phyloP scores from a whole-genome alignment of 164 flowering plant genomes.

The Macadamia tetraphylla region DNA sequence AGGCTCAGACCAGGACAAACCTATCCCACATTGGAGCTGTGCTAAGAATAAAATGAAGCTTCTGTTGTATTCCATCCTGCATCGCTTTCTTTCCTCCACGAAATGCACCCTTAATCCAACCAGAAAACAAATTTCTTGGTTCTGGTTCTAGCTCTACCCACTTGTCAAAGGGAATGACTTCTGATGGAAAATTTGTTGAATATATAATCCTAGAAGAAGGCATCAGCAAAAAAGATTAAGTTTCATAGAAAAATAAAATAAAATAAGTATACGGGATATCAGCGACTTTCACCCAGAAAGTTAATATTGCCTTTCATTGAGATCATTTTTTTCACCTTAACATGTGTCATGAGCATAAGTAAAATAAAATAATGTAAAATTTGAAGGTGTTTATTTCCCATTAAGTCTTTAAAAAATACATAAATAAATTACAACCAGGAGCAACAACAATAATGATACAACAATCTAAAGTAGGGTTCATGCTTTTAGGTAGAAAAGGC shows the following conservation, averaged over 20 bases:
- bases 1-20: conserved; percentile 31
- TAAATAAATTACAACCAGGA: no score
- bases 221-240: background rate
- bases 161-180: conserved; percentile 72
- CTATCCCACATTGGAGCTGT: conserved; percentile 97
- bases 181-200: conserved; percentile 50
- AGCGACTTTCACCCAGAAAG: background rate
- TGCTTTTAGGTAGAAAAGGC: no score
- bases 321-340: no score
- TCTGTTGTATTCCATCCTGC: conserved; percentile 56
- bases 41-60: conserved; percentile 56
- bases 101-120: conserved; percentile 82
- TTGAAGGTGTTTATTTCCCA: no score
- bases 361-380: no score
- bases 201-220: conserved; percentile 40
- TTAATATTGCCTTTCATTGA: background rate
- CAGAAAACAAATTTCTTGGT: conserved; percentile 45
- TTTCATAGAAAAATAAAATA: background rate
- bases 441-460: no score
- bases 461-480: no score
- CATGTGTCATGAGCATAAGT: no score
- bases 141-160: conserved; percentile 67
- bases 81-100: conserved; percentile 63
- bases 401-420: no score
- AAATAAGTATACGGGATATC: no score